A percentile compares a stretch with the other conserved stretches of the same genome.
Conservation (phyloP, 1,284 basidiomycete species). For the Porphyrellus sp. region DNA sequence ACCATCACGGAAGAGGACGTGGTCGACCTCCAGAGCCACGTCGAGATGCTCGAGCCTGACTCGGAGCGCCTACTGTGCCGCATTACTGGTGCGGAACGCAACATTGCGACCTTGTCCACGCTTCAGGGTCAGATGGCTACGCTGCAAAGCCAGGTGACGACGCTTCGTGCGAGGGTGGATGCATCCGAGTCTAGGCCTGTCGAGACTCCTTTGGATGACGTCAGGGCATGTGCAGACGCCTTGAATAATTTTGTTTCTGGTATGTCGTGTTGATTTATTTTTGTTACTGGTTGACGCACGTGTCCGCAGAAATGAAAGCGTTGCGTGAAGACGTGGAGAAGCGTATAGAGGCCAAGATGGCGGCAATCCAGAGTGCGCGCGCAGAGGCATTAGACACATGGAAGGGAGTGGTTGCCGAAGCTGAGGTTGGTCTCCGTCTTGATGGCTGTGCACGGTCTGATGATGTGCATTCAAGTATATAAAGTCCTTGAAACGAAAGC, state of each 20-base stretch:
- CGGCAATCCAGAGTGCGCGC: conserved; percentile 28
- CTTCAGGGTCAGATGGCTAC: conserved; percentile 34
- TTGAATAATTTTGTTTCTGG: conserved; percentile 32
- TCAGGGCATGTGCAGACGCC: conserved; percentile 29
- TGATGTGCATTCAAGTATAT: conserved; percentile 8
- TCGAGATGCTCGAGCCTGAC: conserved; percentile 40
- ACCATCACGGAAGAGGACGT: conserved; percentile 35
- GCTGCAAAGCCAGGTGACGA: conserved; percentile 36
- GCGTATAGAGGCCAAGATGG: conserved; percentile 35
- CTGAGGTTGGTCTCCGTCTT: conserved; percentile 21
- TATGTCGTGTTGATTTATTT: conserved; percentile 14
- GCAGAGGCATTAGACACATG: conserved; percentile 30
- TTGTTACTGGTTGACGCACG: conserved; percentile 10
- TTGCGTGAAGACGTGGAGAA: conserved; percentile 35
- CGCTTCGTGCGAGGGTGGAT: conserved; percentile 35
- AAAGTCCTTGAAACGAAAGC: conserved; percentile 31
- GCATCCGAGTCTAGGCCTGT: conserved; percentile 9
- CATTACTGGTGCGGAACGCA: conserved; percentile 30
- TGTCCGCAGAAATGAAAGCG: conserved; percentile 33
- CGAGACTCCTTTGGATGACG: conserved; percentile 23
- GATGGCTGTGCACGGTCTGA: conserved; percentile 7
- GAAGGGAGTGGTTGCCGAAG: conserved; percentile 17
- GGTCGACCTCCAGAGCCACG: conserved; percentile 42
- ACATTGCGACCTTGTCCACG: conserved; percentile 36
- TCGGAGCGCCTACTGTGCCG: conserved; percentile 35